Evolutionary conservation across 257 asterid genomes (phyloP), one percentile per base, ranked within the genome.

Genomic region (Solanum piurae): DNA sequence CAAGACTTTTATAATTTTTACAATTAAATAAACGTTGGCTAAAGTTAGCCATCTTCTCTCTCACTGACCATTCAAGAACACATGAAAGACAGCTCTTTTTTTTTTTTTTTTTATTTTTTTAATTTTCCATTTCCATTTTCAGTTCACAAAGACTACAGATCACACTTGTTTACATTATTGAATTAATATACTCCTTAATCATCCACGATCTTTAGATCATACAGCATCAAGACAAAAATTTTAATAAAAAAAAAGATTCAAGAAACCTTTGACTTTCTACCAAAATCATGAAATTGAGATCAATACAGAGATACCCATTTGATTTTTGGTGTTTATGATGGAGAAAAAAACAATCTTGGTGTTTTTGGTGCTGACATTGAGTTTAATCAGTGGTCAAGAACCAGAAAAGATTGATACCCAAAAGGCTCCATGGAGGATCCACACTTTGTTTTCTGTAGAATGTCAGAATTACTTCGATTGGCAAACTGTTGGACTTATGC

Each of bases 401-500:
- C 88, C 62, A 44, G 82, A 66, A 42, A 87, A 52, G 83, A 86
- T 86, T 87, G 92, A 73, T 88, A 89, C 86, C 2, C 93, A 86
- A 34, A 87, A 88, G 76, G 93, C 94, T 86, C 97, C 98, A 76
- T 93, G 89, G 86, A 93, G 99, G 93, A 92, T 97, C 92, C 99
- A 97, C 91, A 97, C 99, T 12, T 88, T 97, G 38, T 97, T 97
- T 92, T 97, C 99, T 55, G 99, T 95, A 76, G 99, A 97, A 91
- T 97, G 99, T 75, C 98, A 95, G 90, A 90, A 96, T 89, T 97
- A 97, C 93, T 97, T 97, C 92, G 99, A 97, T 94, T 97, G 99
- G 99, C 98, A 97, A 80, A 95, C 99, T 29, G 99, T 97, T 80
- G 99, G 99, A 1, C 94, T 97, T 89, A 91, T 97, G 98, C 98